Percentiles rank a stretch among this genome's conserved stretches.
phyloP scores from a whole-genome alignment of 148 eudicot species.

The Bassia scoparia region DNA sequence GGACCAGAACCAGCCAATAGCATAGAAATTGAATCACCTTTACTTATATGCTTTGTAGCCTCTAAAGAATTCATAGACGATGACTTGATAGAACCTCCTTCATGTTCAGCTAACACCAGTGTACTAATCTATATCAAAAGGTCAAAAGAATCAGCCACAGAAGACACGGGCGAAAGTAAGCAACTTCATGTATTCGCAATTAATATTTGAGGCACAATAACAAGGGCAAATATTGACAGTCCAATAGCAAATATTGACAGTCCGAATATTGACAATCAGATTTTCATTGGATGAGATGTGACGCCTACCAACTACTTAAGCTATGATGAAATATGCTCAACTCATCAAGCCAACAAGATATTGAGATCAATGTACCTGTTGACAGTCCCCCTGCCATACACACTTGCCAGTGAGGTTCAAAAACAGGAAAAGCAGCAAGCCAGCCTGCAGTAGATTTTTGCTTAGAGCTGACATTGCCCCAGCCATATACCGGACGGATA shows the following conservation, averaged over 20 bases:
- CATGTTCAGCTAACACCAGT: conserved; percentile 83
- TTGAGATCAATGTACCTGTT: conserved; percentile 49
- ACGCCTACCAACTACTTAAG: background rate
- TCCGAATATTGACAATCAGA: background rate
- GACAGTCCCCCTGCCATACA: conserved; percentile 98
- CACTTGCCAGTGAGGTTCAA: conserved; percentile 99
- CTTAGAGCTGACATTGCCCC: conserved; percentile 89
- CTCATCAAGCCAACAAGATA: background rate
- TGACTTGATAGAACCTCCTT: conserved; percentile 65
- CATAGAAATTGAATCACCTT: conserved; percentile 63
- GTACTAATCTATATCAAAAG: conserved; percentile 92
- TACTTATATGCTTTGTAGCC: conserved; percentile 63
- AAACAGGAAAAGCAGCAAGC: conserved; percentile 98
- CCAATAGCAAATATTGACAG: no score
- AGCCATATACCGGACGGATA: conserved; percentile 85
- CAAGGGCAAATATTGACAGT: background rate
- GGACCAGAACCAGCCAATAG: conserved; percentile 90
- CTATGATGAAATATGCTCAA: conserved; percentile 3
- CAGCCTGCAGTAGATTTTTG: conserved; percentile 98
- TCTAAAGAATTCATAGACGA: conserved; percentile 69
- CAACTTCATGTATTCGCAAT: background rate
- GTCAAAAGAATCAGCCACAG: conserved; percentile 3
- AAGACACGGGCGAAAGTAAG: no score
- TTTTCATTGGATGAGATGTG: background rate
- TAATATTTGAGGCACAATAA: background rate